A percentile compares a stretch with the other conserved stretches of the same genome.
Evolutionary conservation across 2,329 filamentous ascomycete genomes (phyloP).

Genomic region (Calonectria honghensis): DNA sequence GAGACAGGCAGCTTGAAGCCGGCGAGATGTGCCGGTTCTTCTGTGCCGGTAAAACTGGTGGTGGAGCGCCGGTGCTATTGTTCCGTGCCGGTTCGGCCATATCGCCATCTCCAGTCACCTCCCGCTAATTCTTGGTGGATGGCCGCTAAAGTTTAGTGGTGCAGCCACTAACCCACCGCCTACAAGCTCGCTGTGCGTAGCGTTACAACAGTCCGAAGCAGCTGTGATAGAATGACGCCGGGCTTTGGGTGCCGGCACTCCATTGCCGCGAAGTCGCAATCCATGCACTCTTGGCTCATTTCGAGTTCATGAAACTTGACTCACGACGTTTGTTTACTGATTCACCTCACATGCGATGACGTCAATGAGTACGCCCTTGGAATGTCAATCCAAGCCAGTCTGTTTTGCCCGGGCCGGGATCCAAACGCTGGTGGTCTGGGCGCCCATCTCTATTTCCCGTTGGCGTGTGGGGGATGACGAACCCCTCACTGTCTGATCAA

Average conservation of each 20-base stretch:
- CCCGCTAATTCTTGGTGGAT: not conserved
- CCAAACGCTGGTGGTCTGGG: not conserved
- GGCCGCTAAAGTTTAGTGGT: not conserved
- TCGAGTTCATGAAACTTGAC: not conserved
- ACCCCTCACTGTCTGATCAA: not conserved
- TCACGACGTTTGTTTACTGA: too few relatives aligned
- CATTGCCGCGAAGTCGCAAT: not conserved
- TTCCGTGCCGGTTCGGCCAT: slow-evolving; percentile 1
- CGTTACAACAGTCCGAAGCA: not conserved
- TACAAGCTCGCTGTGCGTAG: not conserved
- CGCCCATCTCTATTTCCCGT: not conserved
- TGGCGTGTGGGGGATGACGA: not conserved
- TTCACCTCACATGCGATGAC: not conserved
- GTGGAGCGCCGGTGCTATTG: slow-evolving; percentile 16
- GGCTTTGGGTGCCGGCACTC: slow-evolving; percentile 13
- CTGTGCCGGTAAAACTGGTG: slow-evolving; percentile 3
- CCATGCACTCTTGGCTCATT: slow-evolving; percentile 6
- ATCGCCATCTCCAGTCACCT: not conserved
- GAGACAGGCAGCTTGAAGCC: slow-evolving; percentile 5
- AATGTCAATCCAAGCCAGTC: not conserved
- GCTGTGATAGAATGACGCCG: not conserved
- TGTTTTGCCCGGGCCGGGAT: too few relatives aligned
- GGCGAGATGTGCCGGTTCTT: slow-evolving; percentile 15
- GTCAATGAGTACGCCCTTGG: slow-evolving; percentile 4
- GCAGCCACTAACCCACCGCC: not conserved